Evolutionary conservation across 2,329 filamentous ascomycete genomes (phyloP).

Genomic region (Fusarium proliferatum): DNA sequence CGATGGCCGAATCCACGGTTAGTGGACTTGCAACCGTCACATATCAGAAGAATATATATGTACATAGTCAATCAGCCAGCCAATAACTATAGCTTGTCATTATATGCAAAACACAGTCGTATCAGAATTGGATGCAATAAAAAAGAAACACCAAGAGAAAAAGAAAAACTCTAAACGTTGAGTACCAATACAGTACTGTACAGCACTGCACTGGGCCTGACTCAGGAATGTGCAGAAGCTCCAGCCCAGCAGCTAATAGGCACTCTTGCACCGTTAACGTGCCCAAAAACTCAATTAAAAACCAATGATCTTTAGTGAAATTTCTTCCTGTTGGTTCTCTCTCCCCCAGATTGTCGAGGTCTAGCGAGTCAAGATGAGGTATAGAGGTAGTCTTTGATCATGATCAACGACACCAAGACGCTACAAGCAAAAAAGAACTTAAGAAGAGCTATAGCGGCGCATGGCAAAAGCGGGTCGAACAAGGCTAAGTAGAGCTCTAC

Average conservation of each 20-base stretch:
- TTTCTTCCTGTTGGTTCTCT: background rate
- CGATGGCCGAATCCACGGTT: slow-evolving; percentile 3
- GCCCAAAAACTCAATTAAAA: slow-evolving; percentile 16
- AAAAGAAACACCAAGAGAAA: background rate
- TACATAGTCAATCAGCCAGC: background rate
- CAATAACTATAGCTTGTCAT: background rate
- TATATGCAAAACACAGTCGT: background rate
- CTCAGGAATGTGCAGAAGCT: slow-evolving; percentile 31
- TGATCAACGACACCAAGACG: slow-evolving; percentile 7
- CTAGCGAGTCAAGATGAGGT: slow-evolving; percentile 11
- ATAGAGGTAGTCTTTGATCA: background rate
- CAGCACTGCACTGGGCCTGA: slow-evolving; percentile 4
- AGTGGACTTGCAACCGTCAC: slow-evolving; percentile 19
- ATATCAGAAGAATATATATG: slow-evolving; percentile 13
- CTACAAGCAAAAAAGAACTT: background rate
- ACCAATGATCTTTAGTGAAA: background rate
- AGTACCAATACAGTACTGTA: background rate
- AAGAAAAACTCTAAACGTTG: slow-evolving; percentile 13
- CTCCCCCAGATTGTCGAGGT: slow-evolving; percentile 7
- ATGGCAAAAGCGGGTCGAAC: slow-evolving; percentile 30
- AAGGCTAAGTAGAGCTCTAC: background rate
- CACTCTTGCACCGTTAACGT: background rate
- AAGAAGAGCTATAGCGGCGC: background rate
- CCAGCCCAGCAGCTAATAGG: background rate
- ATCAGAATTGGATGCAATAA: slow-evolving; percentile 4